phyloP scores from a whole-genome alignment of 2,329 filamentous ascomycete species.

The Cladobotryum protrusum region DNA sequence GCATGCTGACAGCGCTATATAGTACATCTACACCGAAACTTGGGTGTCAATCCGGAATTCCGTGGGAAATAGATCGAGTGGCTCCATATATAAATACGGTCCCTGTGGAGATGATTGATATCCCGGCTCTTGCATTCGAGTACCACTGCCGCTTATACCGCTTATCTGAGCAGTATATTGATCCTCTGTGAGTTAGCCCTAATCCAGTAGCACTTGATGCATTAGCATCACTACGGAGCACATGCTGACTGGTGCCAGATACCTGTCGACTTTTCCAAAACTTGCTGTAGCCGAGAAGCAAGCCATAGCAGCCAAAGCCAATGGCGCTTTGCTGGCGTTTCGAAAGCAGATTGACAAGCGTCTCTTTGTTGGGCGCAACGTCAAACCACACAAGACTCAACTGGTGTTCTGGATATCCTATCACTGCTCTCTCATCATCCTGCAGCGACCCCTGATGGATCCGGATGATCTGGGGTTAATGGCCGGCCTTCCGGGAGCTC shows the following conservation, averaged over 20 bases:
- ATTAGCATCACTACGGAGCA: too few relatives aligned
- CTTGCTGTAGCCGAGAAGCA: constrained; percentile 1
- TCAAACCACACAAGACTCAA: constrained; percentile 1
- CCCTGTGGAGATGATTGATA: neutral
- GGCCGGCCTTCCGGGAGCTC: neutral
- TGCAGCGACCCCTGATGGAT: constrained; percentile 3
- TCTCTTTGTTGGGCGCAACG: constrained; percentile 6
- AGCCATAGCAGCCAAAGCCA: constrained; percentile 3
- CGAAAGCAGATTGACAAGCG: constrained; percentile 7
- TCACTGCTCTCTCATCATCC: constrained; percentile 4
- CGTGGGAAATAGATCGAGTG: constrained; percentile 2
- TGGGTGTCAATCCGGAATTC: constrained; percentile 1
- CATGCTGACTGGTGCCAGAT: neutral
- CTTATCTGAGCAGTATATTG: constrained; percentile 1
- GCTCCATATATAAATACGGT: constrained; percentile 6
- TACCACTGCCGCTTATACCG: constrained; percentile 4
- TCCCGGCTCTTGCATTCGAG: constrained; percentile 3
- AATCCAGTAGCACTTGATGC: too few relatives aligned
- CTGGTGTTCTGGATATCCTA: constrained; percentile 10
- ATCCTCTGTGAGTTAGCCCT: neutral
- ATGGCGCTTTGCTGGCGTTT: constrained; percentile 1
- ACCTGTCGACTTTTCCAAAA: neutral
- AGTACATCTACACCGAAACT: constrained; percentile 4
- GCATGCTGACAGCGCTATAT: neutral
- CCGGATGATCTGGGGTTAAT: neutral